These are phyloP conservation scores for Neocatenulostroma microsporum DNA, from an alignment of 2,329 filamentous ascomycete genomes.

Conservation along the genomic window DNA sequence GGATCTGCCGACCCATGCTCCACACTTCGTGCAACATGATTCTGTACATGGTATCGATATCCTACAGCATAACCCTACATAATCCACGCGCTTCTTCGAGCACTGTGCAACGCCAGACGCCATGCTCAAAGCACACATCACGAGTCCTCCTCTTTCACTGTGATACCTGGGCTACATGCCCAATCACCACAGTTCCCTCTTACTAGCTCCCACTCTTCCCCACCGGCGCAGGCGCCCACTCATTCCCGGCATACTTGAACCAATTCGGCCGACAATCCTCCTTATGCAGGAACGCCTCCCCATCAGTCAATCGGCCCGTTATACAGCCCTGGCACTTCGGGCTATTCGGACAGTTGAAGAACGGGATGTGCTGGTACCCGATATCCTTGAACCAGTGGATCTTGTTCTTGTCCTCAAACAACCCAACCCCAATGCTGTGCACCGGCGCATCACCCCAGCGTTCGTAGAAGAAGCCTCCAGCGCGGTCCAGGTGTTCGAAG, in stretches of 20 bases:
- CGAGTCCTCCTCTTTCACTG: too few relatives aligned
- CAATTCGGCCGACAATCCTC: slow-evolving; percentile 95
- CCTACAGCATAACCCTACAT: too few relatives aligned
- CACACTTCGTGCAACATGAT: too few relatives aligned
- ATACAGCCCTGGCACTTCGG: slow-evolving; percentile 85
- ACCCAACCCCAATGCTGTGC: slow-evolving; percentile 82
- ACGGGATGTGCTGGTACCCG: slow-evolving; percentile 95
- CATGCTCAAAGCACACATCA: too few relatives aligned
- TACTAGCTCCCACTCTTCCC: too few relatives aligned
- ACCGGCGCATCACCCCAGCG: slow-evolving; percentile 97
- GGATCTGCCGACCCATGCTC: too few relatives aligned
- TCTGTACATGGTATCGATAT: too few relatives aligned
- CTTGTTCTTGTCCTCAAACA: slow-evolving; percentile 84
- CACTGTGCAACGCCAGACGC: too few relatives aligned
- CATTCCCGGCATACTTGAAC: slow-evolving; percentile 83
- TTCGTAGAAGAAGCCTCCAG: slow-evolving; percentile 97
- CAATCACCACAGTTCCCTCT: too few relatives aligned
- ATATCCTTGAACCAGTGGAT: slow-evolving; percentile 98
- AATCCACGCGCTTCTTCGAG: too few relatives aligned
- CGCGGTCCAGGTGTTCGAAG: slow-evolving; percentile 87
- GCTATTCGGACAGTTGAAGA: slow-evolving; percentile 97
- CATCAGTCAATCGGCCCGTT: slow-evolving; percentile 82
- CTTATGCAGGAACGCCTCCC: slow-evolving; percentile 72
- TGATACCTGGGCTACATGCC: too few relatives aligned
- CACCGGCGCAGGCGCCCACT: slow-evolving; percentile 16